Percentiles rank a stretch among this genome's conserved stretches.
Evolutionary conservation across 768 basidiomycete genomes (phyloP).

Genomic region (Suillus brevipes): DNA sequence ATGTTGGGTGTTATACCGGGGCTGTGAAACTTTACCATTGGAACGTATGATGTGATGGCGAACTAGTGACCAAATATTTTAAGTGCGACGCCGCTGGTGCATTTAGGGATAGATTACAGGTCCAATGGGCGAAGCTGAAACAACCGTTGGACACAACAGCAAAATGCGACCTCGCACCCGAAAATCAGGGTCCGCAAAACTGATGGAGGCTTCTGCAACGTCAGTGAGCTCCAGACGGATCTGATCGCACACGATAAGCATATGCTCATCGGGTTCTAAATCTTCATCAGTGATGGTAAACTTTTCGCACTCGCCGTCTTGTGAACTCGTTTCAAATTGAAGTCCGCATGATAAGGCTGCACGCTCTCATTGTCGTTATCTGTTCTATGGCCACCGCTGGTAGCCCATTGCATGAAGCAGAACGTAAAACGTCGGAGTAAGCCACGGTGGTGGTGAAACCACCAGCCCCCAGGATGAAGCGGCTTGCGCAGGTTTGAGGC

Average conservation of each 20-base stretch:
- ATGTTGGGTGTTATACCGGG: background rate
- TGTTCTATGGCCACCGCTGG: background rate
- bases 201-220: background rate
- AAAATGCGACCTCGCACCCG: background rate
- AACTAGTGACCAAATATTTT: background rate
- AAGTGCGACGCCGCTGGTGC: background rate
- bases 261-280: background rate
- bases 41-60: slow-evolving; percentile 2
- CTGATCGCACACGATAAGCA: background rate
- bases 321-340: background rate
- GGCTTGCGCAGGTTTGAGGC: background rate
- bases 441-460: background rate
- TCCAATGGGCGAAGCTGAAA: background rate
- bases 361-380: background rate
- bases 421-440: background rate
- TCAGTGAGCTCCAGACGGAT: background rate
- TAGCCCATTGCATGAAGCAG: background rate
- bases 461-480: background rate
- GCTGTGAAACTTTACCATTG: background rate
- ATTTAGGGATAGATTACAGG: background rate
- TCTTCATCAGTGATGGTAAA: background rate
- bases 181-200: background rate
- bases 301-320: background rate
- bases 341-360: background rate
- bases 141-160: background rate